Percentiles rank a stretch among this genome's conserved stretches.
These are phyloP conservation scores for Tilletia walkeri DNA, from an alignment of 1,284 basidiomycete species.

Conservation along the genomic window DNA sequence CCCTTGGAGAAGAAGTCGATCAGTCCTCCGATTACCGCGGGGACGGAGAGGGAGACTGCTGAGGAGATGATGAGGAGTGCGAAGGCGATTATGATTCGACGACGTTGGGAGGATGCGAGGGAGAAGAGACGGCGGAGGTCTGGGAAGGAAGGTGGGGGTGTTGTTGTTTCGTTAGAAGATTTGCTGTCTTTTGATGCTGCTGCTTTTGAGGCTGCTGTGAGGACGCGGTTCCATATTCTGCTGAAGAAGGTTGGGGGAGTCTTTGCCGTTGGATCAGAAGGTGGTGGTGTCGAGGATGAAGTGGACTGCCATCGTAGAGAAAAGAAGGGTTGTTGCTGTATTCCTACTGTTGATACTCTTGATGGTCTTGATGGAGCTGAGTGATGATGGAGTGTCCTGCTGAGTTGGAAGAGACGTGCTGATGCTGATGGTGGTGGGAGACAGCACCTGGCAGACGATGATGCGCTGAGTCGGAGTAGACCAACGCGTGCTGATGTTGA, in stretches of 20 bases:
- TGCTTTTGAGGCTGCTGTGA: constrained; percentile 6
- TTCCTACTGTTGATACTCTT: too few species aligned
- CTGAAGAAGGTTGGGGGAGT: background rate
- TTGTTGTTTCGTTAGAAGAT: background rate
- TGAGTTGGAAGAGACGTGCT: too few species aligned
- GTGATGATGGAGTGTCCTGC: too few species aligned
- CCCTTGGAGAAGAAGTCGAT: constrained; percentile 53
- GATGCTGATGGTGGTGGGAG: too few species aligned
- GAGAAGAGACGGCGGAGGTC: constrained; percentile 45
- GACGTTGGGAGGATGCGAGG: constrained; percentile 49
- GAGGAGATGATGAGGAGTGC: constrained; percentile 56
- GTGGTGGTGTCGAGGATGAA: background rate
- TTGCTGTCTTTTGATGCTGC: constrained; percentile 15
- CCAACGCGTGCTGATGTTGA: too few species aligned
- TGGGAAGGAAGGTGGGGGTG: constrained; percentile 41
- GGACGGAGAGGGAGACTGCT: constrained; percentile 68
- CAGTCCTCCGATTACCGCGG: constrained; percentile 52
- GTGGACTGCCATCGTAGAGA: background rate
- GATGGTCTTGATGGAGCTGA: too few species aligned
- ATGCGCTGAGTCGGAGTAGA: too few species aligned
- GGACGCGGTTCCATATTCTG: constrained; percentile 15
- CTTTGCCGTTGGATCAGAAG: background rate
- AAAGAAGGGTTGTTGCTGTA: background rate
- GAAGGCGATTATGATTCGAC: constrained; percentile 42
- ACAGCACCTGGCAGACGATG: too few species aligned